Evolutionary conservation across 306 rosid species (phyloP), one percentile per base, ranked within the genome.

Genomic region (Ziziphus jujuba): DNA sequence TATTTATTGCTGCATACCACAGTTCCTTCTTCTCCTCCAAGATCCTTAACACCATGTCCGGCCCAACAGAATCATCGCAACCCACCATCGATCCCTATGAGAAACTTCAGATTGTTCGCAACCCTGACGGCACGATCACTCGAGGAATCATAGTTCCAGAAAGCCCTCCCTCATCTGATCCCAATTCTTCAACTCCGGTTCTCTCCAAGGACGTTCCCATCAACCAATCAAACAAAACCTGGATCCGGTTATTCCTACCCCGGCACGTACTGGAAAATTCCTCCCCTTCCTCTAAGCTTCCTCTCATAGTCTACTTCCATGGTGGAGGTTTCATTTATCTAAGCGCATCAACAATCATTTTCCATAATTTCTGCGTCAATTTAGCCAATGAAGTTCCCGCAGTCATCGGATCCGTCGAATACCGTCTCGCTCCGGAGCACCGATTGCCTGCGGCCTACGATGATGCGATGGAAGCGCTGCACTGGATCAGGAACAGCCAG

Each of bases 391-490:
- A 6, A 38, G 2, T 7, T 60, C 25, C 44, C 2, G 77, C 74
- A 3, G n/a, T 83, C 44, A 69, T 86, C 2, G 79, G 59, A 16
- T 83, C 88, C 13, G 72, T 83, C 8, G 83, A 66, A 8, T 86
- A 83, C 72, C 79, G 86, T 10, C 84, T 86, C 0, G 80, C 86
- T 5, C 91, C 84, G 6, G 88, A 83, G 63, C 81, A 83, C 49
- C 79, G 81, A 4, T 70, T 74, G 15, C 85, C 87, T 4, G 85
- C 84, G 3, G 84, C 91, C 0, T 86, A 59, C 19, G 82, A 86
- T 0, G 88, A 83, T 43, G 91, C 69, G 2, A 2, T 71, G 66
- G 88, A 83, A 17, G 80, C 91, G 6, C 20, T 86, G 50, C 70
- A 44, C 51, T 73, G 71, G 76, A 67, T 86, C 61, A 72, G 55